Conservation (phyloP, 1,284 basidiomycete genomes). For the Salmacisia buchloeana region DNA sequence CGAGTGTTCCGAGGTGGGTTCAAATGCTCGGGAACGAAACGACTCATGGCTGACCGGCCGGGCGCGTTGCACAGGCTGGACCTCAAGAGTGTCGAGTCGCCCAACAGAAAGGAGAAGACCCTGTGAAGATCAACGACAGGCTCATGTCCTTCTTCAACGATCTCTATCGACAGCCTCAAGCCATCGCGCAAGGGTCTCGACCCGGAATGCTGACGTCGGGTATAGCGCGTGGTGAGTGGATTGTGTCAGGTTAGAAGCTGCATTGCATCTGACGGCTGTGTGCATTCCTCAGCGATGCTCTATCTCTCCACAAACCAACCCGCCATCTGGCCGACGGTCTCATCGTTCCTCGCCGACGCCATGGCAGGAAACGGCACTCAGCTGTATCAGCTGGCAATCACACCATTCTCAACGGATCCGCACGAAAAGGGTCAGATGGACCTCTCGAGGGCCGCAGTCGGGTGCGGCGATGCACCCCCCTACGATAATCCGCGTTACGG, state of each 20-base stretch:
- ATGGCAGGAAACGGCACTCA: slow-evolving; percentile 38
- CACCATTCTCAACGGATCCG: neutral
- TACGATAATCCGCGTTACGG: slow-evolving; percentile 4
- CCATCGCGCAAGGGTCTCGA: slow-evolving; percentile 35
- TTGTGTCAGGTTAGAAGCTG: no score
- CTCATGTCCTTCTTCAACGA: slow-evolving; percentile 8
- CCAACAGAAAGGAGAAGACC: slow-evolving; percentile 10
- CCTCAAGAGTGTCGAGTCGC: slow-evolving; percentile 17
- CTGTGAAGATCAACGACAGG: slow-evolving; percentile 14
- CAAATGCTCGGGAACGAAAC: no score
- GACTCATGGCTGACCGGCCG: no score
- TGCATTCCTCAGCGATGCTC: slow-evolving; percentile 28
- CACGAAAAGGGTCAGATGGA: slow-evolving; percentile 12
- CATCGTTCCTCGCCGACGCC: slow-evolving; percentile 15
- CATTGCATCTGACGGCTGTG: no score
- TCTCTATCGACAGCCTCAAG: neutral
- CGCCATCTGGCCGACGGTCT: slow-evolving; percentile 23
- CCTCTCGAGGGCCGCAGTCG: slow-evolving; percentile 18
- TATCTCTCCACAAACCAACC: slow-evolving; percentile 28
- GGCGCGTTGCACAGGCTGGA: slow-evolving; percentile 11
- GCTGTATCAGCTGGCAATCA: slow-evolving; percentile 13
- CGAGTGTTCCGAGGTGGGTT: slow-evolving; percentile 16
- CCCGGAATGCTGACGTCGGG: slow-evolving; percentile 52
- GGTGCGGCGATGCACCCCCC: slow-evolving; percentile 19
- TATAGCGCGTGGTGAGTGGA: slow-evolving; percentile 39